Conservation (phyloP, 1,284 basidiomycete genomes). For the Leccinum subrobustum region DNA sequence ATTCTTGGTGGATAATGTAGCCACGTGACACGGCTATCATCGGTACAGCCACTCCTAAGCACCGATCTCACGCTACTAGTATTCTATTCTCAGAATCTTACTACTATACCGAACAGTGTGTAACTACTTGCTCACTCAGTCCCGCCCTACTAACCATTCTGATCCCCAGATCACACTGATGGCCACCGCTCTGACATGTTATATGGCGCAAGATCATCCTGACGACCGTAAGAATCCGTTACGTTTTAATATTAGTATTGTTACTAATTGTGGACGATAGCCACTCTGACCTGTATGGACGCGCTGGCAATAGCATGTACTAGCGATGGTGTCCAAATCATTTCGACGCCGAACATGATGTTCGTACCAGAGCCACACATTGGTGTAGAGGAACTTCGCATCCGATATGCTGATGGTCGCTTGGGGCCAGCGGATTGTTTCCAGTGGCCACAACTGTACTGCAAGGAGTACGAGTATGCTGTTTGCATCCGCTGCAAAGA, state of each 20-base stretch:
- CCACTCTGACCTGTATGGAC: neutral
- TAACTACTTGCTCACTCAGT: neutral
- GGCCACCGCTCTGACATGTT: neutral
- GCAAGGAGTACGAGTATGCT: neutral
- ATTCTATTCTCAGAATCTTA: too few relatives aligned
- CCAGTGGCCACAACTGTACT: slow-evolving; percentile 14
- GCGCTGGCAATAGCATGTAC: neutral
- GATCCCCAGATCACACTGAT: neutral
- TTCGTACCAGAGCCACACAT: slow-evolving; percentile 5
- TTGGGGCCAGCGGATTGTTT: slow-evolving; percentile 9
- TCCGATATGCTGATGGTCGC: neutral
- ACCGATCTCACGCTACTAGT: too few relatives aligned
- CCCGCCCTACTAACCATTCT: neutral
- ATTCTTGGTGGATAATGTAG: too few relatives aligned
- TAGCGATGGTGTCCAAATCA: neutral
- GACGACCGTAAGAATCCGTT: neutral
- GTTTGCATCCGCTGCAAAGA: neutral
- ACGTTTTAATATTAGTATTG: neutral
- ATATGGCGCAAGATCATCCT: neutral
- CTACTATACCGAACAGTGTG: neutral
- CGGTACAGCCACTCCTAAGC: too few relatives aligned
- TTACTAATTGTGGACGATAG: neutral
- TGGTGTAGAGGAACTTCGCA: neutral
- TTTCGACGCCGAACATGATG: slow-evolving; percentile 9
- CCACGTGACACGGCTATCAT: too few relatives aligned